A percentile compares a stretch with the other conserved stretches of the same genome.
phyloP scores from a whole-genome alignment of 2,329 filamentous ascomycete genomes.

The Helminthosporium solani region DNA sequence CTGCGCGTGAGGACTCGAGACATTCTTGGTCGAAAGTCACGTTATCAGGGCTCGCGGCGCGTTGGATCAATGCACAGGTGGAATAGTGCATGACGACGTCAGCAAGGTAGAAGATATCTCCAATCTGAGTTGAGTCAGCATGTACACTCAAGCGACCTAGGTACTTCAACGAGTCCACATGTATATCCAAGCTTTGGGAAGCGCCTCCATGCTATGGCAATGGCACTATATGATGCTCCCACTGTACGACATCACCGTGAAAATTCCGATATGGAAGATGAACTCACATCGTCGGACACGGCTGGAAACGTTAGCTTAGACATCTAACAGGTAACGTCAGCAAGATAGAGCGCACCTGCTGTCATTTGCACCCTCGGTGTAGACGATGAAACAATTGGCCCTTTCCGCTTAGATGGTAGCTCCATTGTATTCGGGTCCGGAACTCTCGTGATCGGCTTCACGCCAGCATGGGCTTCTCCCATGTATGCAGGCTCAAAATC shows the following conservation, averaged over 20 bases:
- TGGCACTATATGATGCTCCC: too few relatives aligned
- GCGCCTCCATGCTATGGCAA: too few relatives aligned
- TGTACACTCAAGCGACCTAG: too few relatives aligned
- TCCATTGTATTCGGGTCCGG: background rate
- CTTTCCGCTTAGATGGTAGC: background rate
- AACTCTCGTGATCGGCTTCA: background rate
- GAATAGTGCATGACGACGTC: slow-evolving; percentile 39
- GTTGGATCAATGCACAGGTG: slow-evolving; percentile 34
- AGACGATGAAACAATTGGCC: background rate
- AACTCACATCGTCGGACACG: slow-evolving; percentile 10
- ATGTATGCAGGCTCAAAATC: slow-evolving; percentile 3
- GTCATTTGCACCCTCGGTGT: background rate
- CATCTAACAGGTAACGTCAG: slow-evolving; percentile 9
- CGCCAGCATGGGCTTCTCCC: background rate
- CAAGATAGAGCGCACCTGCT: background rate
- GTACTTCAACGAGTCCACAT: too few relatives aligned
- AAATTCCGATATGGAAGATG: too few relatives aligned
- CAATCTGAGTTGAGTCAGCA: slow-evolving; percentile 17
- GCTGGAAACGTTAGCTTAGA: slow-evolving; percentile 13
- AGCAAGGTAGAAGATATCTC: slow-evolving; percentile 36
- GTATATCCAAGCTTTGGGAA: too few relatives aligned
- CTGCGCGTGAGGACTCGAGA: slow-evolving; percentile 33
- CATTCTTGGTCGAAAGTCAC: slow-evolving; percentile 34
- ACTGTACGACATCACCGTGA: too few relatives aligned
- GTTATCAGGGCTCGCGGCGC: slow-evolving; percentile 34